Evolutionary conservation across 495 filamentous ascomycete species (phyloP).

Genomic region (Podospora pseudoanserina): DNA sequence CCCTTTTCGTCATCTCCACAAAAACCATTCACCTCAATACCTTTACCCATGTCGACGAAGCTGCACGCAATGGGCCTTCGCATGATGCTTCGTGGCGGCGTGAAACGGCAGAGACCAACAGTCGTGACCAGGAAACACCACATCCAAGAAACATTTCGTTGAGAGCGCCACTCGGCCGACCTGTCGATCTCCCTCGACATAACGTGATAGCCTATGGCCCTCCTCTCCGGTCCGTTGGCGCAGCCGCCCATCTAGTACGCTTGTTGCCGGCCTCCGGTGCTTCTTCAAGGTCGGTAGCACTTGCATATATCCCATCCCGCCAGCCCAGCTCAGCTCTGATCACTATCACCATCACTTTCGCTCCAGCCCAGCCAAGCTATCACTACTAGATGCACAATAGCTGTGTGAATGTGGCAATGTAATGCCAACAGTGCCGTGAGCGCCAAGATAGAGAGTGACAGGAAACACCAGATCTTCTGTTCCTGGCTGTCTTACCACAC

Average conservation of each 20-base stretch:
- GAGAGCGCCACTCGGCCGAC: background rate
- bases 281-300: background rate
- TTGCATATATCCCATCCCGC: background rate
- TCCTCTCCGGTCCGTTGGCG: constrained; percentile 12
- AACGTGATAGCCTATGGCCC: background rate
- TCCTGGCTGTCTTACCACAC: constrained; percentile 1
- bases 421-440: background rate
- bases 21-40: background rate
- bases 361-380: background rate
- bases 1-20: constrained; percentile 7
- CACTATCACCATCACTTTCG: background rate
- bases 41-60: background rate
- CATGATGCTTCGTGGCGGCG: background rate
- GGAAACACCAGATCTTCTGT: background rate
- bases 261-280: background rate
- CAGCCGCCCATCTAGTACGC: constrained; percentile 12
- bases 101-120: background rate
- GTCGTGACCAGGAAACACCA: background rate
- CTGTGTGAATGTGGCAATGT: background rate
- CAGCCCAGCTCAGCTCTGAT: background rate
- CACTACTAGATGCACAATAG: background rate
- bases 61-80: background rate
- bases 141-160: background rate
- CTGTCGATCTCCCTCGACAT: constrained; percentile 10
- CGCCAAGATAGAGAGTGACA: background rate